Conservation (phyloP, 805 yeast species). For the Candida michaelii region DNA sequence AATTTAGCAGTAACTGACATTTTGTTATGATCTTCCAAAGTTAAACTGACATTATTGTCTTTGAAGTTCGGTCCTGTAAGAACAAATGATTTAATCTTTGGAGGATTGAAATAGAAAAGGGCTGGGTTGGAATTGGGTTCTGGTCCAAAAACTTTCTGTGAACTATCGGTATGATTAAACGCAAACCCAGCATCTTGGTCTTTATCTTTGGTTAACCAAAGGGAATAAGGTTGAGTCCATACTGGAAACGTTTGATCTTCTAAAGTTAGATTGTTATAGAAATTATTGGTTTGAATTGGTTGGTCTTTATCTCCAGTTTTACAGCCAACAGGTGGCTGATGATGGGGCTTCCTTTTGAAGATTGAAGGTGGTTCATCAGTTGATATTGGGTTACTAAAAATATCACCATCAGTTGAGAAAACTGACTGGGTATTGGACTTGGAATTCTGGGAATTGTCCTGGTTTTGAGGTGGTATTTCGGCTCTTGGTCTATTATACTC, state of each 20-base stretch:
- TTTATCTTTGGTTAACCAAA: constrained; percentile 59
- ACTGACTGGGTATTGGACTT: neutral
- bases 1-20: constrained; percentile 28
- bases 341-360: constrained; percentile 37
- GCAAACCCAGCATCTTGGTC: constrained; percentile 60
- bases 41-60: constrained; percentile 18
- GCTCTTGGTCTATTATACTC: constrained; percentile 2
- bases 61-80: constrained; percentile 31
- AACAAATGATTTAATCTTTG: constrained; percentile 59
- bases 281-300: constrained; percentile 75
- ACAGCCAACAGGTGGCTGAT: constrained; percentile 37
- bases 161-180: constrained; percentile 57
- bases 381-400: constrained; percentile 45
- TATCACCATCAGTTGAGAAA: constrained; percentile 20
- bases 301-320: constrained; percentile 18
- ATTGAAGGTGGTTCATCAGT: constrained; percentile 42
- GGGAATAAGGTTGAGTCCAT: constrained; percentile 81
- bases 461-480: neutral
- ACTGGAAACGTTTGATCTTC: constrained; percentile 66
- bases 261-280: constrained; percentile 69
- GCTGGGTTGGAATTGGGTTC: constrained; percentile 52
- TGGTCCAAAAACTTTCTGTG: constrained; percentile 70
- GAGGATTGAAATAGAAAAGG: constrained; percentile 68
- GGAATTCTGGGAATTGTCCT: neutral
- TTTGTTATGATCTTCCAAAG: constrained; percentile 28